Base-by-base conservation (phyloP, 1,284 basidiomycete genomes). In the Cryptococcus floricola region DNA sequence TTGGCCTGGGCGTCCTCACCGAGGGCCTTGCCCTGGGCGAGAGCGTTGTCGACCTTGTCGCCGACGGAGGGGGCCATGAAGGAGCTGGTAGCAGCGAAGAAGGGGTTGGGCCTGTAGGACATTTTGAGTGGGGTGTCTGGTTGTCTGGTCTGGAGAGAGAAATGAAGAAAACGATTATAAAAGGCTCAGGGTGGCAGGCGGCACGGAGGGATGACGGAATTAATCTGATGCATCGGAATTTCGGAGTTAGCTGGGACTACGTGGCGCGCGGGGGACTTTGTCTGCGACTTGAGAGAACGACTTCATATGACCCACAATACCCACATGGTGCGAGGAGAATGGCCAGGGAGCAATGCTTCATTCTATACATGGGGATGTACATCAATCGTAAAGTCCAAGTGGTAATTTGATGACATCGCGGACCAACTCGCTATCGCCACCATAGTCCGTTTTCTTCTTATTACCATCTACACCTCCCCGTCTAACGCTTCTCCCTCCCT, bases 61-160 rank as follows among this genome's bases (percentile, higher is more conserved):
- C 69, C 67, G 58, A 77, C 71, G 39, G 78, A 72, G 58, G 74
- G 74, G 62, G 74, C 65, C 64, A 73, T 73, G 73, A 78, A 79
- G 48, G 69, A 66, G 62, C 66, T 60, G 58, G 64, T 60, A 62
- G 72, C 64, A 52, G 76, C 66, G 67, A 78, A 76, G 66, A 78
- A 72, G 47, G 77, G 71, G 65, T 75, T 76, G 54, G 68, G 59
- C 55, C 70, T 66, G 68, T 73, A 74, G 27, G 57, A 59, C 63
- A 68, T 68, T 59, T 52, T 60, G 51, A 50, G 52, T 56, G 54
- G 46, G 9, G 46, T 18, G 46, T 47, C n/a, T n/a, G 16, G 7
- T 42, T n/a, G 19, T n/a, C 41, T 42, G 19, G 19, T n/a, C 41
- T 42, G 19, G 14, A 19, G 7, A 42, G 39, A 42, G 14, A 42